Evolutionary conservation across 495 filamentous ascomycete species (phyloP), one percentile per base, ranked within the genome.

Genomic region (Penicillium bovifimosum): DNA sequence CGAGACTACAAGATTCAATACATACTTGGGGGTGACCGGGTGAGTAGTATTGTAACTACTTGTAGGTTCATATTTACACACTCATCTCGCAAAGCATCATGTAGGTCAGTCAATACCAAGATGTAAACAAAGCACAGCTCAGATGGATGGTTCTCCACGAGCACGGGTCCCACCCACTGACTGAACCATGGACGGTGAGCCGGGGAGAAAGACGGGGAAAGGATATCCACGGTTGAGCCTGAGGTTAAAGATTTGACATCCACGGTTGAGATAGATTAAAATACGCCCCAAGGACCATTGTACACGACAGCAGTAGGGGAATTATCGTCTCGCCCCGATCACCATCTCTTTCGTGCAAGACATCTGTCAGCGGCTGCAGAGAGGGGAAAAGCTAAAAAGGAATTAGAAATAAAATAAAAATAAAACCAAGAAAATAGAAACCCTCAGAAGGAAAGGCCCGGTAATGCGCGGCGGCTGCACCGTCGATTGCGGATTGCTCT

Each of bases 381-480:
- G 44, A 34, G 44, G 32, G 29, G 45, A 40, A 41, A 31, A 41
- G 28, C 26, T 47, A 43, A 43, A 18, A 27, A 33, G n/a, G n/a
- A n/a, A n/a, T n/a, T n/a, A n/a, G n/a, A 43, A 36, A 44, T 0
- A 61, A 39, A 61, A 44, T 24, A 24, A 24, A 24, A 24, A 24
- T 24, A 24, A 24, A 24, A 24, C 4, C n/a, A n/a, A n/a, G 4
- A 24, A 24, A 24, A 24, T 24, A 24, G 20, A 24, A 24, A 4
- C 2, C 20, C 20, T 24, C 20, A 24, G 20, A 57, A 51, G 51
- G 41, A 47, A 56, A 54, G 41, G 31, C 41, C 29, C 28, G 31
- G 60, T 47, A 63, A 63, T 59, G 56, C 53, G 52, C 53, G 56
- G 54, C 58, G 54, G 58, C 58, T 60, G 58, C 58, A 57, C 58